Conservation (phyloP, 164 flowering plant genomes). For the Saururus chinensis region DNA sequence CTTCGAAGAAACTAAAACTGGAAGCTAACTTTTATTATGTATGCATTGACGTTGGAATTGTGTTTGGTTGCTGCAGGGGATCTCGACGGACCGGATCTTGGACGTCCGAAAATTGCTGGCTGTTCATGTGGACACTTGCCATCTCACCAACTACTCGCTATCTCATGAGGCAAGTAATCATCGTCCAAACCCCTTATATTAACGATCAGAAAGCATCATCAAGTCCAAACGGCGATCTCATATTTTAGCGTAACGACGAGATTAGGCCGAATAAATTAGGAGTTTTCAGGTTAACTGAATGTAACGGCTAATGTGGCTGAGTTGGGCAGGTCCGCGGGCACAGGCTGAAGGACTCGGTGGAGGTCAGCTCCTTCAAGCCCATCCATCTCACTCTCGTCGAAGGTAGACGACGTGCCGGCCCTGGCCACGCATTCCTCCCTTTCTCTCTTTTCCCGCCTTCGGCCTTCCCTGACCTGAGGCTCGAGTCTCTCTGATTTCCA, state of each 20-base stretch:
- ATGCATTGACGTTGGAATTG: too few species aligned
- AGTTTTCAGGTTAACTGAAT: too few species aligned
- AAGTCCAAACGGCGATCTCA: background rate
- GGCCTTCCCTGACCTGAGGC: background rate
- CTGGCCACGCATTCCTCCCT: too few species aligned
- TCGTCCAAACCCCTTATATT: too few species aligned
- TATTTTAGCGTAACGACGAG: background rate
- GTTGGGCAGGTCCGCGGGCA: slow-evolving; percentile 56
- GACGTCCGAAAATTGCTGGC: slow-evolving; percentile 68
- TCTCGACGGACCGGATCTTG: slow-evolving; percentile 84
- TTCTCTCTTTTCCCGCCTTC: too few species aligned
- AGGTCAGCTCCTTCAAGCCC: slow-evolving; percentile 64
- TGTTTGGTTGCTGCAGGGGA: slow-evolving; percentile 43
- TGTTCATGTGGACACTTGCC: slow-evolving; percentile 77
- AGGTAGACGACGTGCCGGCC: slow-evolving; percentile 26
- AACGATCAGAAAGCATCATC: too few species aligned
- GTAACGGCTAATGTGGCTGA: background rate
- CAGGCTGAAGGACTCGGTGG: slow-evolving; percentile 57
- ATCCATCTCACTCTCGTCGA: slow-evolving; percentile 48
- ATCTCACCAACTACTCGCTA: slow-evolving; percentile 71
- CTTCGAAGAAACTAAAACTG: too few species aligned
- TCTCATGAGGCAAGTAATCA: slow-evolving; percentile 59
- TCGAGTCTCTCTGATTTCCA: background rate
- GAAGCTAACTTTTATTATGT: too few species aligned
- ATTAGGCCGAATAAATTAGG: too few species aligned